Percentiles rank a stretch among this genome's conserved stretches.
phyloP scores from a whole-genome alignment of 768 basidiomycete genomes.

The Tricholoma hemisulphureum region DNA sequence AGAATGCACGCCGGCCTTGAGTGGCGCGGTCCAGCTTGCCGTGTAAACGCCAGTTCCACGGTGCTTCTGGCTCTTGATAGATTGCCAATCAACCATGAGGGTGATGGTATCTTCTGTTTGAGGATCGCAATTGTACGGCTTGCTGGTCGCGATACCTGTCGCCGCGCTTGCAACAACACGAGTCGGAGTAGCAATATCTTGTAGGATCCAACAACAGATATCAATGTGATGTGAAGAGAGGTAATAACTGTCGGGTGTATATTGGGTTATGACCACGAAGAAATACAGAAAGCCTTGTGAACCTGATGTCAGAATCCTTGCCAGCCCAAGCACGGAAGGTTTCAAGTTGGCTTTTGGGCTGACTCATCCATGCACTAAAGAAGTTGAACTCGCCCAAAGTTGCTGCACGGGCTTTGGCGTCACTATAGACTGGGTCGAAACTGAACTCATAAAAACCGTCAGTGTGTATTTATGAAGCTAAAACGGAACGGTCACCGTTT shows the following conservation, averaged over 20 bases:
- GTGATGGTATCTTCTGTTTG: constrained; percentile 95
- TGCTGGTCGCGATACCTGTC: constrained; percentile 85
- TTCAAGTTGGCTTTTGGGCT: constrained; percentile 91
- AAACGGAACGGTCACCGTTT: constrained; percentile 56
- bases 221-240: constrained; percentile 95
- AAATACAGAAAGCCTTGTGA: constrained; percentile 3
- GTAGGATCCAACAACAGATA: constrained; percentile 82
- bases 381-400: constrained; percentile 90
- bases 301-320: constrained; percentile 91
- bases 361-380: constrained; percentile 97
- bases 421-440: constrained; percentile 90
- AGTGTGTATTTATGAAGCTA: background rate
- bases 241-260: constrained; percentile 64
- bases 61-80: constrained; percentile 68
- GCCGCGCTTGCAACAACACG: constrained; percentile 90
- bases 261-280: constrained; percentile 9
- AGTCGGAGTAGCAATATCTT: constrained; percentile 72
- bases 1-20: constrained; percentile 86
- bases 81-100: constrained; percentile 92
- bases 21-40: constrained; percentile 91
- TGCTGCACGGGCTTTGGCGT: constrained; percentile 76
- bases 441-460: constrained; percentile 28
- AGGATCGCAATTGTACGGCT: constrained; percentile 83
- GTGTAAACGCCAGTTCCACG: constrained; percentile 89
- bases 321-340: constrained; percentile 97